Base-by-base conservation (phyloP, 345 rosid genomes). In the Mangifera indica region DNA sequence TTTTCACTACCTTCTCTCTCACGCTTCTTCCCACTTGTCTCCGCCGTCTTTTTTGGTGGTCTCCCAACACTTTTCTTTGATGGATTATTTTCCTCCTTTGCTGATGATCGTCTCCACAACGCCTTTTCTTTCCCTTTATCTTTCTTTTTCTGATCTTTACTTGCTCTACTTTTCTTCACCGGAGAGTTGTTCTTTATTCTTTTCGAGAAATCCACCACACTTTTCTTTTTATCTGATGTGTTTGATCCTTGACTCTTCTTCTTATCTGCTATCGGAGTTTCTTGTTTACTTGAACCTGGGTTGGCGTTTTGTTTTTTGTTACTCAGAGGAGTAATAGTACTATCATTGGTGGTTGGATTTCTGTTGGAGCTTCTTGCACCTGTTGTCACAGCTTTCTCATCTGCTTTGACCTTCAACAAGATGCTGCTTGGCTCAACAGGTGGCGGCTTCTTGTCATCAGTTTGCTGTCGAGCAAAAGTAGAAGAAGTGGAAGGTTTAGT, bases 161-260 rank as follows among this genome's bases (percentile, higher is more conserved):
- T 67, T 14, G 60, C 70, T 13, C 75, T 55, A n/a, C 37, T 69
- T 29, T 83, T 78, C 42, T 72, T 78, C 11, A 49, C 80, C 0
- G 88, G 83, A 20, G 86, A 80, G 72, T 83, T 88, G 51, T 84
- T 86, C 90, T 82, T 83, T 21, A 91, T 76, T 60, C 91, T 85
- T 74, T 87, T 84, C 78, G 89, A 80, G 85, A 89, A 91, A 80
- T 87, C 90, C 24, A 84, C 93, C 2, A 84, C 89, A 25, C 90
- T 84, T 78, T 82, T 77, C 83, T 84, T 89, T 81, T 89, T 91
- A 21, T 82, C 87, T 49, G 72, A 52, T 9, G 72, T 37, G 9
- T 0, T 37, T 5, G 42, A 37, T 37, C 9, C 76, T 49, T 76
- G 81, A 0, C 55, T 49, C 74, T 81, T 85, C 78, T 75, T 79